Evolutionary conservation across 1,139 yeast genomes (phyloP), one percentile per base, ranked within the genome.

Genomic region (Blastobotrys ciferrii): DNA sequence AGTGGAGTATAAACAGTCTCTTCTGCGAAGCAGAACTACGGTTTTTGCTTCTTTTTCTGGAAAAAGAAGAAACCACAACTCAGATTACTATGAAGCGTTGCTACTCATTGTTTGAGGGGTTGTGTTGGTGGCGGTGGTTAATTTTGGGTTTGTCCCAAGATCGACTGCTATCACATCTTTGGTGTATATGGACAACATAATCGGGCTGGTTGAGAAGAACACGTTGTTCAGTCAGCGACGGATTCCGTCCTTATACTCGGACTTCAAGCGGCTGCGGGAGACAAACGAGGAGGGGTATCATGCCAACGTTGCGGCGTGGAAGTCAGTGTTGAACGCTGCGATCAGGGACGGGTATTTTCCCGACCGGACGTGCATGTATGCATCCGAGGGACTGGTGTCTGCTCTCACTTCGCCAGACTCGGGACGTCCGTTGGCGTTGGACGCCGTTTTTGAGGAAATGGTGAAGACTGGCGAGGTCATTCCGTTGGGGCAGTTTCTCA

Each of bases 231-330:
- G 74, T 13, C 62, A 67, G 15, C 65, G 80, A 1, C 69, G 92
- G 41, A 67, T 82, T 43, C 72, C 74, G n/a, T 83, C 89, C 2
- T 70, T 85, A 35, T 85, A 80, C 59, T 77, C 86, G 11, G 78
- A 84, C 62, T 84, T 83, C 59, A 62, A 69, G 5, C 70, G 72
- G 9, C 71, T 80, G 32, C 70, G 73, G 57, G 76, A 73, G 7
- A 58, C 75, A 18, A 85, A 85, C 60, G 78, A 77, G 1, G 89
- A 82, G 53, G 94, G 94, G 1, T 84, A 71, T 56, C 78, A 73
- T 33, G 92, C 92, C 19, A 85, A 85, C 59, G 55, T 84, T n/a
- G 64, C 66, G 2, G 84, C 88, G 1, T 85, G 94, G 94, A 66
- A 64, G 60, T 62, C 31, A 58, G 66, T 32, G 49, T 65, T 9